A percentile compares a stretch with the other conserved stretches of the same genome.
Evolutionary conservation across 177 flowering plant genomes (phyloP).

Genomic region (Telopea speciosissima): DNA sequence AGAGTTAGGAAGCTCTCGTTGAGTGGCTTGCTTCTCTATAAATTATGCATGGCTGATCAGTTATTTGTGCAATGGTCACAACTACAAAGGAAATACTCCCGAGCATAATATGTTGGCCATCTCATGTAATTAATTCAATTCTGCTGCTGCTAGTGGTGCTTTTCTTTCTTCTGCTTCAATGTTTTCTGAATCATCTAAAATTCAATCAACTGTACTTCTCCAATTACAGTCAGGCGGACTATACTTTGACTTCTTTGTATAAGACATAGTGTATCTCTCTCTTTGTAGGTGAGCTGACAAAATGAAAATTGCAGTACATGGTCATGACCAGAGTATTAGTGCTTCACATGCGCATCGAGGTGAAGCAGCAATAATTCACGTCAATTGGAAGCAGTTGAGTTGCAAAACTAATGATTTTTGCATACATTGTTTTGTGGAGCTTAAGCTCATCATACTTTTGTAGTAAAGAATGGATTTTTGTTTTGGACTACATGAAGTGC

Average conservation of each 20-base stretch:
- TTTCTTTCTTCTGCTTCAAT: neutral
- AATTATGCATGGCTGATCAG: constrained; percentile 70
- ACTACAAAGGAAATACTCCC: constrained; percentile 61
- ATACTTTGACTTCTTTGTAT: neutral
- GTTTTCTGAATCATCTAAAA: neutral
- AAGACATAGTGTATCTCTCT: neutral
- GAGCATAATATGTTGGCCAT: constrained; percentile 76
- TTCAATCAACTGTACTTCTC: neutral
- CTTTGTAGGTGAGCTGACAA: neutral
- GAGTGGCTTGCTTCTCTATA: constrained; percentile 83
- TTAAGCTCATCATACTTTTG: neutral
- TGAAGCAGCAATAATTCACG: neutral
- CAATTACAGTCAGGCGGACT: neutral
- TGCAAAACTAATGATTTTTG: neutral
- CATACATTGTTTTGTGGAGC: neutral
- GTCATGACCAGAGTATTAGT: neutral
- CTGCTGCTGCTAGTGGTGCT: neutral
- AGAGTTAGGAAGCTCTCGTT: constrained; percentile 78
- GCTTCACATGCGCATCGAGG: neutral
- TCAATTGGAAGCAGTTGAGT: neutral
- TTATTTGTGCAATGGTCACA: constrained; percentile 95
- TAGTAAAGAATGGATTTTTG: neutral
- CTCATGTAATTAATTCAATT: constrained; percentile 52
- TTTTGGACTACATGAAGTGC: neutral
- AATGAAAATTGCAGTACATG: neutral